Conservation (phyloP, 2,329 filamentous ascomycete genomes). For the Camptophora hylomeconis region DNA sequence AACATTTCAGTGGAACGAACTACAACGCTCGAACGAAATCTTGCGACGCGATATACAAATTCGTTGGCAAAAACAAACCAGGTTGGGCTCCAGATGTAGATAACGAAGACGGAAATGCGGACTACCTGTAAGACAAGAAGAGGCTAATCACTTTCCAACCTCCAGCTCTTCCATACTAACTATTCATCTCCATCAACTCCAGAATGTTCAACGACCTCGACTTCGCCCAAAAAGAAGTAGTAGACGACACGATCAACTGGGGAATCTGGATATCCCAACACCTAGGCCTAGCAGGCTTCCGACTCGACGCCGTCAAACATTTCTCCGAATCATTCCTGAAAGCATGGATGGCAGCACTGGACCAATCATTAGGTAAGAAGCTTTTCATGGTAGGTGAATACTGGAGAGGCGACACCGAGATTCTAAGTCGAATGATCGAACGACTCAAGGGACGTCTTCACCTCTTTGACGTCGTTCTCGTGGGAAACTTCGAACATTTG, state of each 20-base stretch:
- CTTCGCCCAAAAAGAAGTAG: conserved; percentile 50
- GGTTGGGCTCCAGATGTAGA: conserved; percentile 51
- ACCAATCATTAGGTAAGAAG: conserved; percentile 32
- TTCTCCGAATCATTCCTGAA: conserved; percentile 54
- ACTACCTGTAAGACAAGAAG: conserved; percentile 23
- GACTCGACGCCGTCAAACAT: conserved; percentile 62
- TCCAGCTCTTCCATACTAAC: too few species aligned
- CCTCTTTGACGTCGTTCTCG: conserved; percentile 55
- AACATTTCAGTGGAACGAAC: conserved; percentile 57
- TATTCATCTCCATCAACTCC: conserved; percentile 34
- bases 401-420: conserved; percentile 46
- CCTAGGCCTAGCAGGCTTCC: conserved; percentile 50
- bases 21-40: conserved; percentile 45
- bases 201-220: conserved; percentile 63
- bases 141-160: conserved; percentile 24
- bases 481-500: conserved; percentile 52
- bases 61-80: conserved; percentile 47
- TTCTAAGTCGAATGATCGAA: conserved; percentile 45
- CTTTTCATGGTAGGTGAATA: conserved; percentile 60
- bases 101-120: conserved; percentile 52
- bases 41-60: conserved; percentile 49
- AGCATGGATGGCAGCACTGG: conserved; percentile 48
- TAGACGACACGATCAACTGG: conserved; percentile 52
- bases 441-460: conserved; percentile 45
- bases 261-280: conserved; percentile 52